Base-by-base conservation (phyloP, 169 alveolate species). In the Plasmodium cynomolgi region DNA sequence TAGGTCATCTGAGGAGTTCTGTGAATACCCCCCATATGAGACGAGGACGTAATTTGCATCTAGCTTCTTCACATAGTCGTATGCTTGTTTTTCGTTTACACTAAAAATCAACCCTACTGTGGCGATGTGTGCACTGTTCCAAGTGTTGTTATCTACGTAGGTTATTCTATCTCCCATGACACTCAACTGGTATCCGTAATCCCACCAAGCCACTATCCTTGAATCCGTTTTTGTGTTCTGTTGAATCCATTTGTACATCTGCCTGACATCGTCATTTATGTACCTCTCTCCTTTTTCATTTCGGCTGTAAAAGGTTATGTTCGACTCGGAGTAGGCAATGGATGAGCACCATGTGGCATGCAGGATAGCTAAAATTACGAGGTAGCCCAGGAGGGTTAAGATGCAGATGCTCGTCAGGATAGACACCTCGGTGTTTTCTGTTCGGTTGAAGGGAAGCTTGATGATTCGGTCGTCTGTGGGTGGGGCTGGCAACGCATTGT, bases 201-300 rank as follows among this genome's bases (percentile, higher is more conserved):
- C 99, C 99, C 99, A 99, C 99, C 99, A 99, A 7, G 99, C 96
- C 96, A 98, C 97, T 71, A 99, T 97, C 82, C 98, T 97, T 11
- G 99, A 98, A 91, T 98, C 98, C 17, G 96, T 96, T 41, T 96
- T 97, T 39, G 99, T 99, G 92, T 99, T 99, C 97, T 97, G 97
- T 71, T 99, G 96, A 9, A 99, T 93, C 99, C 99, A 99, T 93
- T 98, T 97, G 96, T 99, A 99, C 71, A 99, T 99, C 93, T 99
- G 99, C 84, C 99, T 97, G 93, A 98, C 98, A 94, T 99, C 99
- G 95, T 99, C 99, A 62, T 98, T 98, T 29, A 98, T 98, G 41
- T 97, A 95, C 94, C 99, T 95, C 29, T 97, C 95, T 79, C 99
- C 99, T 80, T 97, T 97, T 73, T 86, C 83, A 41, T 91, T 72